phyloP scores from a whole-genome alignment of 257 asterid genomes.

The Nicotiana undulata region DNA sequence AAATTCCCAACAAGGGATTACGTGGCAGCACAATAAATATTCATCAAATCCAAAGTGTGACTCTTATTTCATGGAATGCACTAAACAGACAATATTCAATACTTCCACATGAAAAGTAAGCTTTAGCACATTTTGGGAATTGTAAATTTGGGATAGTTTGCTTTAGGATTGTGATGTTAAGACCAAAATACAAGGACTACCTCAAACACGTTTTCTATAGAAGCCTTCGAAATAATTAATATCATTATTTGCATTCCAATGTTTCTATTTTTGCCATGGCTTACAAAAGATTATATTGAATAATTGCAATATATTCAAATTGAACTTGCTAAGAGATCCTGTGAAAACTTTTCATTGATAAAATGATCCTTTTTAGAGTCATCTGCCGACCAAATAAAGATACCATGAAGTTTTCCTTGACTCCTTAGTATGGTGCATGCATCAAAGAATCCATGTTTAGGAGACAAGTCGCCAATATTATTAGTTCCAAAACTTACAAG shows the following conservation, averaged over 20 bases:
- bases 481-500: slow-evolving; percentile 60
- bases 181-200: not conserved
- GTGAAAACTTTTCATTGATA: no score
- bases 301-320: not conserved
- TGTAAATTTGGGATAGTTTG: not conserved
- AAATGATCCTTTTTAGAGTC: no score
- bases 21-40: no score
- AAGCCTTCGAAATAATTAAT: not conserved
- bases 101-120: not conserved
- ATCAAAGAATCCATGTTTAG: slow-evolving; percentile 53
- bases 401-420: no score
- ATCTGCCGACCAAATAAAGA: no score
- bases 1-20: no score
- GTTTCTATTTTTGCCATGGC: not conserved
- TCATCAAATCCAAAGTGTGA: no score
- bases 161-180: not conserved
- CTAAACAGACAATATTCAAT: no score
- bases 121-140: not conserved
- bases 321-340: no score
- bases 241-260: not conserved
- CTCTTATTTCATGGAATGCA: no score
- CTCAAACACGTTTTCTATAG: not conserved
- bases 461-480: slow-evolving; percentile 55
- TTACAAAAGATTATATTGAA: not conserved
- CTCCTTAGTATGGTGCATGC: no score